Evolutionary conservation across 352 stramenopile genomes (phyloP), one percentile per base, ranked within the genome.

Genomic region (Phytophthora sp.): DNA sequence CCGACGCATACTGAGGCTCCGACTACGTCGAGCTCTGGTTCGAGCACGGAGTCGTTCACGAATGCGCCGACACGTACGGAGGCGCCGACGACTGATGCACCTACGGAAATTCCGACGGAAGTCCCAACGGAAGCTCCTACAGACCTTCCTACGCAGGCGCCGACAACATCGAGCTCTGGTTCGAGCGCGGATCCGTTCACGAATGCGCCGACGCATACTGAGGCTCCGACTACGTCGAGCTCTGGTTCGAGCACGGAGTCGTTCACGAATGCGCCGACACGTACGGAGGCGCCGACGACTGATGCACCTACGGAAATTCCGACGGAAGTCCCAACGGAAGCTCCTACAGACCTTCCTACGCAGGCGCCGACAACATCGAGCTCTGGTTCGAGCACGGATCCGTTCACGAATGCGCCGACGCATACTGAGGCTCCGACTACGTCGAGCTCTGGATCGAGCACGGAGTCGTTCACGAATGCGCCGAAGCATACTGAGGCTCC

Each of bases 401-500:
- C 42, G 53, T 26, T 41, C 9, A 70, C 62, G 20, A 51, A 58
- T 34, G 21, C 28, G 24, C 49, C 60, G 28, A 42, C 30, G 30
- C 18, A 11, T 20, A 48, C 53, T 8, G 27, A 59, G 7, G 30
- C 32, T 6, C 55, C 55, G 17, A 58, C 50, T 9, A 48, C 55
- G 3, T 27, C 21, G 28, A 43, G 18, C 24, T 20, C 42, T 37
- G 26, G 42, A 11, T 50, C 42, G 5, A 50, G 23, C 26, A 35
- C 26, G 24, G 42, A 34, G 24, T 50, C 39, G 23, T 31, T 5
- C 17, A n/a, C n/a, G n/a, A n/a, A n/a, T n/a, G n/a, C n/a, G n/a
- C n/a, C n/a, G n/a, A n/a, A n/a, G n/a, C n/a, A n/a, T n/a, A 41
- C 51, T 3, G 23, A 53, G 12, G 30, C 46, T 4, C 45, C 35